Base-by-base conservation (phyloP, 1,284 basidiomycete genomes). In the Apiotrichum sp. region DNA sequence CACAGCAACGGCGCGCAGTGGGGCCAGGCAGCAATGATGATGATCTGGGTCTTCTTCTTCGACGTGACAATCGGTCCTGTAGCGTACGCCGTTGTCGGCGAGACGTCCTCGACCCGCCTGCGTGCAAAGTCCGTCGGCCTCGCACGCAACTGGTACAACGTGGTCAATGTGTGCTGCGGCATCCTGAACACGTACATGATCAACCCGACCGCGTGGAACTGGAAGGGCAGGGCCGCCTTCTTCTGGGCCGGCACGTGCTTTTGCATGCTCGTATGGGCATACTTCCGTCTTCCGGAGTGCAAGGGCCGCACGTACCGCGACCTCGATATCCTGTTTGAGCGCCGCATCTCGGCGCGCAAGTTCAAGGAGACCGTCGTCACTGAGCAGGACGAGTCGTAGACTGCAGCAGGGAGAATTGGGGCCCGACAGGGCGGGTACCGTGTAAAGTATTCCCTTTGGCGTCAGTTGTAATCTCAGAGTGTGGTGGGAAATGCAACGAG, bases 111-210 rank as follows among this genome's bases (percentile, higher is more conserved):
- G 13, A 77, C 75, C 10, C 73, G 77, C 34, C 68, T 78, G 3
- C 69, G 78, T 44, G 69, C 74, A 49, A 80, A 80, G 67, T 75
- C 79, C 3, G 75, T 80, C 64, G 79, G 76, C 3, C 70, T 81
- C 10, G 60, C 64, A 10, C 71, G 79, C 33, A 76, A 74, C 57
- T 57, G 66, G 6, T 80, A 79, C 72, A 76, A 78, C 60, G 62
- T 78, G 16, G 31, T 39, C 29, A 33, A 36, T 32, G 41, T 62
- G 29, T 29, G 29, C 29, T 29, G 16, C 41, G 53, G 59, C 41
- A 56, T 62, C 52, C 41, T 61, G 40, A 58, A 58, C 50, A 56
- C 59, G 14, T 58, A 62, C 60, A 56, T 62, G 54, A 42, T 62
- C 45, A 62, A 62, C 56, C 53, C 57, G 13, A 55, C 50, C 6